Base-by-base conservation (phyloP, 768 basidiomycete genomes). In the Lanmaoa rubissima region DNA sequence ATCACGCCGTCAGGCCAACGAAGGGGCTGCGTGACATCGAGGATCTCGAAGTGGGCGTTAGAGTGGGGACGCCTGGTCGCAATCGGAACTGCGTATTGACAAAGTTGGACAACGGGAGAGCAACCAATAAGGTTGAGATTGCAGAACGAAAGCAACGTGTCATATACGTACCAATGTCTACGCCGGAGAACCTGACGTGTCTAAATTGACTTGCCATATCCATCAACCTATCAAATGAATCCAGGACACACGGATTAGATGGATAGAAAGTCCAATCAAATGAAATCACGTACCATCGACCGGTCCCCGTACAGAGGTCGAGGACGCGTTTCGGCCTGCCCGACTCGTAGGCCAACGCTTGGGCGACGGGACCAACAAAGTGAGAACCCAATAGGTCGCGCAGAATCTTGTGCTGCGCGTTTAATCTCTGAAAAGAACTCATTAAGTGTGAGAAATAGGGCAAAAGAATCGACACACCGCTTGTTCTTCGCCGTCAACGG, bases 271-370 rank as follows among this genome's bases (percentile, higher is more conserved):
- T 47, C 56, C 59, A 58, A 65, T 54, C 51, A 44, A 49, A 60
- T 51, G 49, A 28, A 46, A 57, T 60, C 50, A 73, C 80, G 53
- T 59, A 88, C 90, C 90, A 93, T 72, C 66, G 73, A 6, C 90
- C 90, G 17, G 79, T 87, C 17, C 90, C 90, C 8, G 85, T 88
- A 60, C 90, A 85, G n/a, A 91, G 64, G 70, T 93, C 90, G 47
- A 93, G 76, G 43, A 78, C 87, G 57, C 78, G 77, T 69, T 75
- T 81, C 48, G 73, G 76, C 54, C 76, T 76, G 42, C 69, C 74
- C 6, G 71, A 66, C 41, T 72, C 69, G 28, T 65, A 62, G 42
- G 74, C 74, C 47, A 92, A 75, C 32, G 81, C 71, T 56, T 83
- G 75, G 34, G 64, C 60, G 26, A 90, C 82, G 39, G 88, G 87